Percentiles rank a stretch among this genome's conserved stretches.
These are phyloP conservation scores for Hippophae gyantsensis DNA, from an alignment of 306 rosid genomes.

Conservation along the genomic window DNA sequence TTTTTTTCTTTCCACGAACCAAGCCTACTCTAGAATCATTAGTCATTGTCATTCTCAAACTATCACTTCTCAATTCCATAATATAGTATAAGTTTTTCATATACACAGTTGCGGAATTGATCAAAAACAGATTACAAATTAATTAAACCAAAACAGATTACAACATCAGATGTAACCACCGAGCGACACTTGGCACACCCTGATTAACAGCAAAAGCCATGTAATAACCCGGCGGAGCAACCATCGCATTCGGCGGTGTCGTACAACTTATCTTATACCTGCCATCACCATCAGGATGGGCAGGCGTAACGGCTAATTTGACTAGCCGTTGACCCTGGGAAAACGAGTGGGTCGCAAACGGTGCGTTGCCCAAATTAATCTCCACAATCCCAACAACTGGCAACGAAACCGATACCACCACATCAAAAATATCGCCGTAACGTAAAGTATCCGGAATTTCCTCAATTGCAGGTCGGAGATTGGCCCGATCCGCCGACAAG, in stretches of 20 bases:
- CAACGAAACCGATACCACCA: slow-evolving; percentile 42
- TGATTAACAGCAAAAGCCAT: slow-evolving; percentile 82
- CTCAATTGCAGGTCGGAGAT: slow-evolving; percentile 50
- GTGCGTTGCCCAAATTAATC: slow-evolving; percentile 59
- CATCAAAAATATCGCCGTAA: slow-evolving; percentile 47
- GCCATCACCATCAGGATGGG: slow-evolving; percentile 33
- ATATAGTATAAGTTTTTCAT: not conserved
- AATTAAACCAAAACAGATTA: not conserved
- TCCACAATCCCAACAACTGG: slow-evolving; percentile 70
- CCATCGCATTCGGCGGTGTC: slow-evolving; percentile 60
- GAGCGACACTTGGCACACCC: slow-evolving; percentile 82
- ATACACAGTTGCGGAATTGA: slow-evolving; percentile 6
- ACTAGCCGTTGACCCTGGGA: slow-evolving; percentile 81
- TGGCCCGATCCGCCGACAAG: slow-evolving; percentile 40
- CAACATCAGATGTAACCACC: slow-evolving; percentile 52
- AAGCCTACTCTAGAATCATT: too few relatives aligned
- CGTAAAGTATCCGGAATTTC: slow-evolving; percentile 41
- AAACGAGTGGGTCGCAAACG: slow-evolving; percentile 83
- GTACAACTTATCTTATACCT: slow-evolving; percentile 39
- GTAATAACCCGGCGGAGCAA: slow-evolving; percentile 84
- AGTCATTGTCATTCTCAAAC: too few relatives aligned
- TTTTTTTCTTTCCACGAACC: too few relatives aligned
- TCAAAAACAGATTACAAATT: not conserved
- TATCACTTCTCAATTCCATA: not conserved
- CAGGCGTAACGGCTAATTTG: slow-evolving; percentile 46